A percentile compares a stretch with the other conserved stretches of the same genome.
phyloP scores from a whole-genome alignment of 805 yeast genomes.

The Saturnispora hagleri region DNA sequence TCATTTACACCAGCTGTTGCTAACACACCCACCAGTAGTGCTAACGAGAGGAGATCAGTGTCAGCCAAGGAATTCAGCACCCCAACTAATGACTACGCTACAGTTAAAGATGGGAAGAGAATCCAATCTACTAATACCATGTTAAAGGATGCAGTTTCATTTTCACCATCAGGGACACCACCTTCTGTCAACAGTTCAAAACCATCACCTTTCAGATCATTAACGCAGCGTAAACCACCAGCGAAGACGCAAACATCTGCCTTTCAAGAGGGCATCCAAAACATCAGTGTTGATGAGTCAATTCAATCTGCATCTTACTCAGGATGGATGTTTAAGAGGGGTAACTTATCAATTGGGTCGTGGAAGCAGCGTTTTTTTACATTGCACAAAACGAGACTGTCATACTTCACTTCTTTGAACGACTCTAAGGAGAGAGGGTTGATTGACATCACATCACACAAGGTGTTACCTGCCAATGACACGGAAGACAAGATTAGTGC shows the following conservation, averaged over 20 bases:
- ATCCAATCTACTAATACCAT: slow-evolving; percentile 28
- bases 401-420: slow-evolving; percentile 70
- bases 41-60: slow-evolving; percentile 39
- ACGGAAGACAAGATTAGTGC: slow-evolving; percentile 73
- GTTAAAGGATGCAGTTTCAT: slow-evolving; percentile 7
- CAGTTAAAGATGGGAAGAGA: slow-evolving; percentile 27
- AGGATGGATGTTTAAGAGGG: slow-evolving; percentile 96
- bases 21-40: not conserved
- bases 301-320: slow-evolving; percentile 64
- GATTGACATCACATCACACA: slow-evolving; percentile 91
- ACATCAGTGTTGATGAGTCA: slow-evolving; percentile 67
- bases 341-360: slow-evolving; percentile 73
- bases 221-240: slow-evolving; percentile 31
- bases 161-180: slow-evolving; percentile 12
- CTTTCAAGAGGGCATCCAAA: slow-evolving; percentile 79
- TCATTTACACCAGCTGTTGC: not conserved
- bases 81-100: slow-evolving; percentile 3
- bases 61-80: slow-evolving; percentile 36
- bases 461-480: slow-evolving; percentile 73
- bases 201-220: slow-evolving; percentile 29
- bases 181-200: slow-evolving; percentile 31
- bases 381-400: slow-evolving; percentile 84
- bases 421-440: slow-evolving; percentile 86
- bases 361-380: slow-evolving; percentile 88
- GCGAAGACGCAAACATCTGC: slow-evolving; percentile 63